Evolutionary conservation across 2,329 filamentous ascomycete genomes (phyloP), one percentile per base, ranked within the genome.

Genomic region (Thelonectria blattea): DNA sequence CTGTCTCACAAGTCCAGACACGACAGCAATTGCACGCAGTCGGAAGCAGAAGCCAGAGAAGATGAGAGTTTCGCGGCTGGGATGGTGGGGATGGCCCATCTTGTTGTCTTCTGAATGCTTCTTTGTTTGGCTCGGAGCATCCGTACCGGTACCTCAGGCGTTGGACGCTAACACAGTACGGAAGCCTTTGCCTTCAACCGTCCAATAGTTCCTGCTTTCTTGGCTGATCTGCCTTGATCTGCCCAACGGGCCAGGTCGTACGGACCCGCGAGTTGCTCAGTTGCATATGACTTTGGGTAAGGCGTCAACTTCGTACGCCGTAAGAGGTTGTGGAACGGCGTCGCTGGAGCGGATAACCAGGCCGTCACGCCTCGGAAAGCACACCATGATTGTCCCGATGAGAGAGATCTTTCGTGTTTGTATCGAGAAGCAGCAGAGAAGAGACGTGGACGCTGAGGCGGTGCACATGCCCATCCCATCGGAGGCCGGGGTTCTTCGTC

Each of bases 51-150:
- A 58, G 43, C 17, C 54, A 20, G 8, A 51, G 22, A n/a, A 46
- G 52, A 47, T 52, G 42, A 46, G 48, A 39, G 41, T 32, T 50
- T 41, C 57, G 46, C 47, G 30, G 10, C 22, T 46, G 46, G 52
- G 51, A 52, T 55, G 52, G 57, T 55, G 57, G 57, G 47, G 57
- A 43, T 49, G 51, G 39, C 41, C 46, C 37, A 37, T 54, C 51
- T 15, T 54, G 42, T 39, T 51, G 32, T 45, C 18, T 53, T n/a
- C 20, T 42, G 46, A 45, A 37, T 39, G 46, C 43, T 54, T 49
- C 11, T 51, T 34, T 34, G 24, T 46, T 15, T 15, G 45, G 27
- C 2, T 30, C 27, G 27, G 27, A 6, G 27, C 27, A 8, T 30
- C 27, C 27, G 27, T 30, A 30, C 9, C 27, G 27, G 27, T 30